Evolutionary conservation across 2,329 filamentous ascomycete genomes (phyloP), one percentile per base, ranked within the genome.

Genomic region (Tolypocladium album): DNA sequence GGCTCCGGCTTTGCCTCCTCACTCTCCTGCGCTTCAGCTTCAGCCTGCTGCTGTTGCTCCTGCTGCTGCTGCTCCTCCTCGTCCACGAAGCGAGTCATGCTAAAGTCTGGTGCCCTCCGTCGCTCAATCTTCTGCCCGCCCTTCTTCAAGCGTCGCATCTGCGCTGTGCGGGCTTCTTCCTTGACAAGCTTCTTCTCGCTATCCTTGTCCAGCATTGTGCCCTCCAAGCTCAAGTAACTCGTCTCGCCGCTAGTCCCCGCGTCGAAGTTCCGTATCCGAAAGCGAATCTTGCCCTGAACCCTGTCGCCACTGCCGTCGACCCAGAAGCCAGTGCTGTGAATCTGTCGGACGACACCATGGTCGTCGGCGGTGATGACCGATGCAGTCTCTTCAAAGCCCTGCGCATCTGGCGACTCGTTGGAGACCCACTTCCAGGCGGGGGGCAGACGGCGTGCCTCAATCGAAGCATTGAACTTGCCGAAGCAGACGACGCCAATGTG

Each of bases 401-500:
- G 66, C 0, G 72, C 73, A 57, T 76, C 73, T 1, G 69, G 66
- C 8, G 73, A 69, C 59, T 75, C 78, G 40, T 85, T 80, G 13
- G 86, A 83, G 20, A 90, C 80, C 88, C 91, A 97, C 62, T 78
- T 85, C 94, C 93, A 99, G 31, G 83, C 82, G 17, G 77, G 73
- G 0, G 94, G 94, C 20, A 99, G 78, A 42, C 90, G 81, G 62
- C 83, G 84, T 27, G 87, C 81, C 67, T 93, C 88, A 61, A 99
- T 89, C 52, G 88, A 90, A 1, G 93, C 90, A 66, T 94, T 96
- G 80, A 97, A 97, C 65, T 91, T 85, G 72, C 93, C 93, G 75
- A 91, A 92, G 72, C 91, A 94, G 13, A 95, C 85, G 3, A 97
- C 83, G 24, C 93, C 92, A 8, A 99, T 81, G 69, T 97, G 91